Evolutionary conservation across 805 yeast species (phyloP).

Genomic region (Wickerhamiella lipophila): DNA sequence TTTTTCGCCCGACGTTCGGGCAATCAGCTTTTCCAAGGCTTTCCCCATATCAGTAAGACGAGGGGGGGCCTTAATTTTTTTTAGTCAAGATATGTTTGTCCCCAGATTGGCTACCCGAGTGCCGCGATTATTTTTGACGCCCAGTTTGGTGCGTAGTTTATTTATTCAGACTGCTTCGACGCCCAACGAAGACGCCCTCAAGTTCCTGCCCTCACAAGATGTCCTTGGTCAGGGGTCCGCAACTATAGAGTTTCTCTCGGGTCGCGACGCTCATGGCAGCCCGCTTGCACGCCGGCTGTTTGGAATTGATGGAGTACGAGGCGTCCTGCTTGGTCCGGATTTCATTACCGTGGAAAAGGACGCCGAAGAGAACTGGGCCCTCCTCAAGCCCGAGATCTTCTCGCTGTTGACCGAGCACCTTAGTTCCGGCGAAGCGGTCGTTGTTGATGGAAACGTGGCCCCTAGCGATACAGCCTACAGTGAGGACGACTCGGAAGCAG

Average conservation of each 20-base stretch:
- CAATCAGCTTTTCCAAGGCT: constrained; percentile 7
- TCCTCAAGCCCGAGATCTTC: constrained; percentile 51
- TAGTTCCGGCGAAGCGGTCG: constrained; percentile 39
- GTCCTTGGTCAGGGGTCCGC: constrained; percentile 47
- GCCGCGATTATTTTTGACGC: neutral
- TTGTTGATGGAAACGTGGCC: constrained; percentile 30
- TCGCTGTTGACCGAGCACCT: constrained; percentile 36
- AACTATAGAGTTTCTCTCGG: constrained; percentile 60
- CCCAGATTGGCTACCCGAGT: constrained; percentile 2
- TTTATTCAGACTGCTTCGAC: constrained; percentile 70
- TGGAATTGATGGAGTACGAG: constrained; percentile 59
- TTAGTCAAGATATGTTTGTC: constrained; percentile 3
- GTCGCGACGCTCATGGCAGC: constrained; percentile 61
- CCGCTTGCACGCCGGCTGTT: constrained; percentile 69
- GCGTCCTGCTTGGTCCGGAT: constrained; percentile 70
- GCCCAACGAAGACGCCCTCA: constrained; percentile 76
- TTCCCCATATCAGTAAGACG: constrained; percentile 2
- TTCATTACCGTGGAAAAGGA: constrained; percentile 71
- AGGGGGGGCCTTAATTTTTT: neutral
- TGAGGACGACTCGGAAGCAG: constrained; percentile 68
- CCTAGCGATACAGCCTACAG: constrained; percentile 34
- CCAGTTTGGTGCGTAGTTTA: constrained; percentile 13
- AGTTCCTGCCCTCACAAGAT: constrained; percentile 63
- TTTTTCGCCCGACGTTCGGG: constrained; percentile 3
- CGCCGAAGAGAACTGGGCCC: constrained; percentile 52